phyloP scores from a whole-genome alignment of 306 rosid species.

The Dalbergia cultrata region DNA sequence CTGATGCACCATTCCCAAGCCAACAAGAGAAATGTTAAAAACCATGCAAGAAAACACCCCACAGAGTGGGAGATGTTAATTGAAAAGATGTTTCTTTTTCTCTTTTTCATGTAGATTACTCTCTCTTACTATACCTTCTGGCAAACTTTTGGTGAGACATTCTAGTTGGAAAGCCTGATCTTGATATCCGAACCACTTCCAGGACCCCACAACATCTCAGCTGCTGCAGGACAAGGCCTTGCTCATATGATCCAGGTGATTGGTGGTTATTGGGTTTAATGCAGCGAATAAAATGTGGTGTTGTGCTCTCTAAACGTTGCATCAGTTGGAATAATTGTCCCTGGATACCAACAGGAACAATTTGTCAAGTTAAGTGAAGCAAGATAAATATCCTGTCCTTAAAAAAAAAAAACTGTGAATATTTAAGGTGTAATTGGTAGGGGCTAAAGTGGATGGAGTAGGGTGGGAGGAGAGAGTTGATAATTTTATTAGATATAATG shows the following conservation, averaged over 20 bases:
- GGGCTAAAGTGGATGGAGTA: not conserved
- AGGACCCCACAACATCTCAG: conserved; percentile 97
- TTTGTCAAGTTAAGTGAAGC: conserved; percentile 35
- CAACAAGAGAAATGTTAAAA: conserved; percentile 45
- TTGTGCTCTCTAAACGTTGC: conserved; percentile 95
- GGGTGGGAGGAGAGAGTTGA: conserved; percentile 2
- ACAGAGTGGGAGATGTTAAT: not conserved
- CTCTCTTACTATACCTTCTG: conserved; percentile 67
- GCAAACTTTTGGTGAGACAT: conserved; percentile 97
- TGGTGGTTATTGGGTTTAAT: conserved; percentile 97
- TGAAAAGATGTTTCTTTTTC: conserved; percentile 4
- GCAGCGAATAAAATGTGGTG: conserved; percentile 99
- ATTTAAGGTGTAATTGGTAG: not conserved
- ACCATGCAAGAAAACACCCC: not conserved
- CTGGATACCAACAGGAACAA: conserved; percentile 58
- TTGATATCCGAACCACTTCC: conserved; percentile 97
- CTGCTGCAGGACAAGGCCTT: conserved; percentile 95
- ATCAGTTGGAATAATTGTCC: conserved; percentile 92
- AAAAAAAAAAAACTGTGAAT: not conserved
- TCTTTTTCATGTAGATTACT: too few species aligned
- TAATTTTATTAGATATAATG: not conserved
- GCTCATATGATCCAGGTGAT: conserved; percentile 94
- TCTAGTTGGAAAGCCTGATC: conserved; percentile 98
- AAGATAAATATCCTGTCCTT: conserved; percentile 18
- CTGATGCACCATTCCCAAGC: conserved; percentile 60